These are phyloP conservation scores for Leccinum fallax DNA, from an alignment of 1,284 basidiomycete genomes.

Conservation along the genomic window DNA sequence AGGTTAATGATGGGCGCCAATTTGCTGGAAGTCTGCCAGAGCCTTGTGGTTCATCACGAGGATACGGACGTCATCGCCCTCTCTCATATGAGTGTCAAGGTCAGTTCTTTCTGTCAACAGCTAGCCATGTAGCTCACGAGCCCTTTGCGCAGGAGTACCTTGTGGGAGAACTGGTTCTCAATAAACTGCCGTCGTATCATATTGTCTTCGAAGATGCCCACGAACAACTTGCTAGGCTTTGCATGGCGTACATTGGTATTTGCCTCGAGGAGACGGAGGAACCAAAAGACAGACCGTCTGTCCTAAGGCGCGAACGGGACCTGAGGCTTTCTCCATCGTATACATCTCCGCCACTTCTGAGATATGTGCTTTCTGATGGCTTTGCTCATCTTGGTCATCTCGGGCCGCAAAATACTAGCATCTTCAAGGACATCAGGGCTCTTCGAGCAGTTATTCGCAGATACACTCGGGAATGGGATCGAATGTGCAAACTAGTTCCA, in stretches of 20 bases:
- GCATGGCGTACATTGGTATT: constrained; percentile 3
- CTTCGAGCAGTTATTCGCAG: neutral
- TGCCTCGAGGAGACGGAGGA: constrained; percentile 1
- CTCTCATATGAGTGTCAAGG: constrained; percentile 14
- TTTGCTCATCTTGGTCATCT: constrained; percentile 11
- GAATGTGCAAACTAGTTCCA: neutral
- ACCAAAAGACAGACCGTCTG: neutral
- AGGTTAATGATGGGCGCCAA: neutral
- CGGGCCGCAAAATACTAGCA: neutral
- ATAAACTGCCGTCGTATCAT: neutral
- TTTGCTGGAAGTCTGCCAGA: constrained; percentile 1
- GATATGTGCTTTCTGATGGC: constrained; percentile 7
- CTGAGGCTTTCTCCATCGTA: neutral
- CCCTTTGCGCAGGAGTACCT: constrained; percentile 7
- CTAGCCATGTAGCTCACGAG: neutral
- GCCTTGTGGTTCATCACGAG: constrained; percentile 5
- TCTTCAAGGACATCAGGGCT: neutral
- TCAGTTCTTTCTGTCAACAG: neutral
- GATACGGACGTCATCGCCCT: constrained; percentile 2
- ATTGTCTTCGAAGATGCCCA: constrained; percentile 4
- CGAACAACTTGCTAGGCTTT: constrained; percentile 3
- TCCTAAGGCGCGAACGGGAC: neutral
- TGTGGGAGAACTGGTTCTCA: neutral
- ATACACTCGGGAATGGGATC: constrained; percentile 2
- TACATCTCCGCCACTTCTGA: neutral